Evolutionary conservation across 225 moss, liverwort and hornwort genomes (phyloP), one percentile per base, ranked within the genome.

Genomic region (Marchantia polymorpha): DNA sequence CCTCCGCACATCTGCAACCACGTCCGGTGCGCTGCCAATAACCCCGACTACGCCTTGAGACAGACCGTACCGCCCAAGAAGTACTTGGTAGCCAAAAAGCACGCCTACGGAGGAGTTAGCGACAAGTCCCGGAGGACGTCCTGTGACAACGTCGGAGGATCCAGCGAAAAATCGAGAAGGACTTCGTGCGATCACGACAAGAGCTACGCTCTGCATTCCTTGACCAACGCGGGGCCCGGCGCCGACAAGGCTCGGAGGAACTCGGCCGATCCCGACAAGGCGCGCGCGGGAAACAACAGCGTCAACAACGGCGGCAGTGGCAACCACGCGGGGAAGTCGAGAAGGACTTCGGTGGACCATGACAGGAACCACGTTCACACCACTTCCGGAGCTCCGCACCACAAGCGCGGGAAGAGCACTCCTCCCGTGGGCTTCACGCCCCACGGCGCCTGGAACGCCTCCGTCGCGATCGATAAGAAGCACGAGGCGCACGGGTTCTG

Each of bases 1-100:
- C 82, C 79, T 14, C 81, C 39, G 20, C 87, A 87, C 31, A 26
- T 84, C 7, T 87, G 87, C 84, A 87, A 82, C 50, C 87, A 87
- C 72, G 84, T 80, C 14, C 77, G 84, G 52, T 87, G 87, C 49
- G 84, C 87, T 54, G 80, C 87, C 10, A 87, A 87, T 50, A 68
- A 87, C 31, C 87, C 87, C 6, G 68, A 87, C 69, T 87, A 87
- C 78, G 82, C 84, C 26, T 51, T 77, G 72, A 84, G 80, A 70
- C 72, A 67, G 19, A 4, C 60, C 7, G 30, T 79, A 29, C 84
- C 87, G 20, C 64, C 69, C 22, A 87, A 78, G 71, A 80, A 78
- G 14, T 84, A 82, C 51, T 80, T 87, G 31, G 82, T 87, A 7
- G 82, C 87, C n/a, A 87, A 82, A 67, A 83, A 81, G 47, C 81